Base-by-base conservation (phyloP, 495 filamentous ascomycete genomes). In the Astrocystis sublimbata region DNA sequence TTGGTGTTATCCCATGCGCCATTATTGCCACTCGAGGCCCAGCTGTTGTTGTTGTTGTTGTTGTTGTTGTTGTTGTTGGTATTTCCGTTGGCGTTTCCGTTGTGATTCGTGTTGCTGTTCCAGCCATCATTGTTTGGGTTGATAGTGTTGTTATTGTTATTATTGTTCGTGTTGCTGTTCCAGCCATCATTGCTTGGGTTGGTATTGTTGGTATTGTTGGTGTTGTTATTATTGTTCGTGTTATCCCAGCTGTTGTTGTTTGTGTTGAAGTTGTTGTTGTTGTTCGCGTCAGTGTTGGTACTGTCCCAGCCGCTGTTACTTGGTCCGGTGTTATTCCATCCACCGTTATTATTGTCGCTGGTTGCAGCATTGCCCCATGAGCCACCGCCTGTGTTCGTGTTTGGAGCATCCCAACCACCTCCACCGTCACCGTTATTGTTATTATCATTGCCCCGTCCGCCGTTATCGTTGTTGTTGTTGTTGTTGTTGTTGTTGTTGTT, bases 151-250 rank as follows among this genome's bases (percentile, higher is more conserved):
- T 58, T 52, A 58, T 45, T 57, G 4, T 23, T 53, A 36, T 53
- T 65, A 33, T 36, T 53, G 42, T 35, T 50, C 19, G 42, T 31
- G 57, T 60, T 53, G 35, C 21, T 41, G 46, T 46, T 33, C 43
- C 56, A 49, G n/a, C 45, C 42, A 6, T n/a, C 24, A 24, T 43
- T 35, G n/a, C 41, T 58, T 23, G n/a, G 33, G 17, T 63, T 51
- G 24, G 52, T 49, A 21, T 66, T 59, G 9, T 65, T 55, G 35
- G 41, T 31, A 19, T 63, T 54, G 41, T 63, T 65, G 58, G 38
- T 63, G 28, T 58, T 60, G 24, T 36, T 42, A 35, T 21, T 54
- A 13, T 54, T 49, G 33, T 33, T 26, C 12, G 21, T n/a, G 43
- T 43, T 52, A 47, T 24, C 58, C 47, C 41, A 62, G 6, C 57